Evolutionary conservation across 805 yeast genomes (phyloP).

Genomic region (Metschnikowia rubicola): DNA sequence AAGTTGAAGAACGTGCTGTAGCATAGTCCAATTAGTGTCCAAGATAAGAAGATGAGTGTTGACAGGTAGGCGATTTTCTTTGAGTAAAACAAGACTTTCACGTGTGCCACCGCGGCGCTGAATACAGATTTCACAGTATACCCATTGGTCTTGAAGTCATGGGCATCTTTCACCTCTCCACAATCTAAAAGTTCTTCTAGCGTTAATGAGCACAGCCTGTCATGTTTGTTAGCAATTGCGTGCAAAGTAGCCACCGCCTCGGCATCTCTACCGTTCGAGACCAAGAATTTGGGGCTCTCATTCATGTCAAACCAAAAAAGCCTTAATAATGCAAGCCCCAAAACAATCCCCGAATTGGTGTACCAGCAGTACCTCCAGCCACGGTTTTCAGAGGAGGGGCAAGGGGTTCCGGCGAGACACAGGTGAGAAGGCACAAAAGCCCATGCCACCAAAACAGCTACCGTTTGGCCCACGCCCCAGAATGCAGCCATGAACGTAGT

Average conservation of each 20-base stretch:
- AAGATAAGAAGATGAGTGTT: slow-evolving; percentile 5
- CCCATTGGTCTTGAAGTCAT: not conserved
- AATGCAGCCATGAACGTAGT: slow-evolving; percentile 43
- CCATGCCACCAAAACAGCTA: slow-evolving; percentile 52
- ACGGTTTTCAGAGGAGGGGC: slow-evolving; percentile 7
- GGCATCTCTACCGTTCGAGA: slow-evolving; percentile 10
- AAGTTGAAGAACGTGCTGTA: slow-evolving; percentile 10
- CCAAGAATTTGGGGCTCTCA: slow-evolving; percentile 13
- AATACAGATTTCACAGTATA: not conserved
- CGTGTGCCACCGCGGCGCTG: slow-evolving; percentile 1
- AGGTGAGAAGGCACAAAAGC: slow-evolving; percentile 44
- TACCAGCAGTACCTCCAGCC: slow-evolving; percentile 16
- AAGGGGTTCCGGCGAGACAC: slow-evolving; percentile 26
- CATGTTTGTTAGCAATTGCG: slow-evolving; percentile 12
- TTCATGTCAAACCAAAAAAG: slow-evolving; percentile 3
- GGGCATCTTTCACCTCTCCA: slow-evolving; percentile 12
- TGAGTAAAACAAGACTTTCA: slow-evolving; percentile 1
- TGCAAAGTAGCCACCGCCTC: slow-evolving; percentile 11
- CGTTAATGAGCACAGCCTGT: slow-evolving; percentile 13
- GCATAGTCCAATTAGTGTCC: slow-evolving; percentile 7
- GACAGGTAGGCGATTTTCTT: slow-evolving; percentile 6
- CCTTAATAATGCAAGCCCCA: slow-evolving; percentile 6
- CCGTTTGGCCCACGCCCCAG: slow-evolving; percentile 65
- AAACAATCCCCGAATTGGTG: slow-evolving; percentile 10
- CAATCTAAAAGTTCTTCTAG: slow-evolving; percentile 11